Evolutionary conservation across 768 basidiomycete species (phyloP).

Genomic region (Scleroderma bovista): DNA sequence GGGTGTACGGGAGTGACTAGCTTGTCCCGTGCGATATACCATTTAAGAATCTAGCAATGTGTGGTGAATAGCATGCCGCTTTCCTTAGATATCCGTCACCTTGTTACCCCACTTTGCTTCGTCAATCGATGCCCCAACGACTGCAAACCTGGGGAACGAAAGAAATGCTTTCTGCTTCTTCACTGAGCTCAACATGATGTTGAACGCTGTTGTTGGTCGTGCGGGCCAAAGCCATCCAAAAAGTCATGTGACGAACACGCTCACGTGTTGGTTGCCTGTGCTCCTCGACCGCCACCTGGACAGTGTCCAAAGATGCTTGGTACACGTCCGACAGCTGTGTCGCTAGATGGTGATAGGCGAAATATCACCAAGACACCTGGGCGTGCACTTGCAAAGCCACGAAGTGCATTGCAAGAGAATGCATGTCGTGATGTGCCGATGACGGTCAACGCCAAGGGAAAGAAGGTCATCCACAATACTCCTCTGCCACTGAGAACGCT

Average conservation of each 20-base stretch:
- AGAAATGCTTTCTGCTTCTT: slow-evolving; percentile 54
- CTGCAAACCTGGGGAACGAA: slow-evolving; percentile 59
- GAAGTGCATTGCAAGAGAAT: slow-evolving; percentile 45
- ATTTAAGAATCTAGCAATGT: slow-evolving; percentile 57
- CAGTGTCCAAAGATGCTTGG: slow-evolving; percentile 18
- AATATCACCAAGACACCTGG: slow-evolving; percentile 49
- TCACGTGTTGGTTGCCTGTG: background rate
- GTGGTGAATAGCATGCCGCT: background rate
- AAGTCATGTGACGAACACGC: background rate
- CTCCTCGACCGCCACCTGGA: too few species aligned
- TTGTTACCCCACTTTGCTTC: slow-evolving; percentile 74
- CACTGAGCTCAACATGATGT: slow-evolving; percentile 24
- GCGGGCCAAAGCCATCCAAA: background rate
- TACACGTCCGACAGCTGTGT: slow-evolving; percentile 17
- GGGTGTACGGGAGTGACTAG: slow-evolving; percentile 72
- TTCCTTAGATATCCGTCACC: slow-evolving; percentile 27
- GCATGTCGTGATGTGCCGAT: slow-evolving; percentile 32
- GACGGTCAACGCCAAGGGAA: slow-evolving; percentile 44
- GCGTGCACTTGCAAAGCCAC: slow-evolving; percentile 35
- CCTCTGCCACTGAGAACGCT: slow-evolving; percentile 28
- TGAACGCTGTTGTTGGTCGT: background rate
- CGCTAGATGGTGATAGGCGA: slow-evolving; percentile 23
- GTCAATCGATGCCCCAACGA: slow-evolving; percentile 81
- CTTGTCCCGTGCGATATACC: slow-evolving; percentile 60
- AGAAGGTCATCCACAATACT: slow-evolving; percentile 32